These are phyloP conservation scores for Aquilaria agallochum DNA, from an alignment of 441 rosid genomes.

Conservation along the genomic window DNA sequence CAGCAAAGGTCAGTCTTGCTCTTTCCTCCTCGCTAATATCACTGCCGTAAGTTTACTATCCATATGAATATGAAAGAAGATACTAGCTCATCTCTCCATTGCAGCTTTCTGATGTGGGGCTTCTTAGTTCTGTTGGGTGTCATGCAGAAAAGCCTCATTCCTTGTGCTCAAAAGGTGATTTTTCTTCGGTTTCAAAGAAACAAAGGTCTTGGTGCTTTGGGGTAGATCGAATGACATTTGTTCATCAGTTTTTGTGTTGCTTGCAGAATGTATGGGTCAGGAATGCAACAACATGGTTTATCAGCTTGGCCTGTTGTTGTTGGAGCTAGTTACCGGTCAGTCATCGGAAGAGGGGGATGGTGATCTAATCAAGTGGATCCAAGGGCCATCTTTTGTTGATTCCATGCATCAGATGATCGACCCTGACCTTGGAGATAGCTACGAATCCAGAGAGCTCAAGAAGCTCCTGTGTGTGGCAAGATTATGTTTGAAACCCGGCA, in stretches of 20 bases:
- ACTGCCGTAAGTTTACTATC: background rate
- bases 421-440: constrained; percentile 77
- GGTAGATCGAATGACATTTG: no score
- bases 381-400: constrained; percentile 50
- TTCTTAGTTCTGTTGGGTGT: constrained; percentile 32
- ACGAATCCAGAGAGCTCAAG: constrained; percentile 58
- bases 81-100: constrained; percentile 9
- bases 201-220: constrained; percentile 4
- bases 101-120: constrained; percentile 67
- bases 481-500: constrained; percentile 58
- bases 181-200: background rate
- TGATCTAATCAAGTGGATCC: constrained; percentile 79
- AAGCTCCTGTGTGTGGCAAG: constrained; percentile 70
- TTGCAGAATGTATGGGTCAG: constrained; percentile 39
- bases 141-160: constrained; percentile 24
- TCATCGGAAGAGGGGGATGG: constrained; percentile 66
- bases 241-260: constrained; percentile 1
- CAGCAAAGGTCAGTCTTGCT: constrained; percentile 54
- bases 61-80: background rate
- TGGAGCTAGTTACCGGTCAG: constrained; percentile 89
- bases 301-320: constrained; percentile 80
- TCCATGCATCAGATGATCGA: constrained; percentile 81
- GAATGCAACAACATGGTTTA: constrained; percentile 51
- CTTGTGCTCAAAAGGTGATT: constrained; percentile 49
- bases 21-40: background rate